phyloP scores from a whole-genome alignment of 768 basidiomycete genomes.

The Trametes maxima region DNA sequence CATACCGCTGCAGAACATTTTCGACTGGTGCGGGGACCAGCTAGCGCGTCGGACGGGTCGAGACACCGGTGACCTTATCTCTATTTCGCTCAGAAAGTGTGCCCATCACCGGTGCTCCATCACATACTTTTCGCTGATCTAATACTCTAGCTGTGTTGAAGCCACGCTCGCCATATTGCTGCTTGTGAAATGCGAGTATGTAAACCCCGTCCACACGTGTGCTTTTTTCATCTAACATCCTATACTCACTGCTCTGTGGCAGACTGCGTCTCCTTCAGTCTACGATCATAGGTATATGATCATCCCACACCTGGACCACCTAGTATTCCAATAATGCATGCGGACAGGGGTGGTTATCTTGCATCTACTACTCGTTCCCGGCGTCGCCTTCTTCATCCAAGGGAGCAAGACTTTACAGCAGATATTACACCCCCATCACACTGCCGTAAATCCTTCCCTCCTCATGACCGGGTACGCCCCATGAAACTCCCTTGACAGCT shows the following conservation, averaged over 20 bases:
- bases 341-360: slow-evolving; percentile 65
- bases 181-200: slow-evolving; percentile 64
- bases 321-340: background rate
- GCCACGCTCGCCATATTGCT: slow-evolving; percentile 70
- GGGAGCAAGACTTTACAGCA: slow-evolving; percentile 68
- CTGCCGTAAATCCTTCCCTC: slow-evolving; percentile 67
- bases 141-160: slow-evolving; percentile 57
- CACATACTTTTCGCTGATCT: background rate
- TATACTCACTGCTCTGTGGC: background rate
- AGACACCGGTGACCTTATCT: slow-evolving; percentile 63
- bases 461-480: slow-evolving; percentile 61
- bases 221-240: background rate
- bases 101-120: slow-evolving; percentile 12
- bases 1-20: slow-evolving; percentile 64
- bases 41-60: slow-evolving; percentile 54
- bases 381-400: slow-evolving; percentile 65
- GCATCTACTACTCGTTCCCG: slow-evolving; percentile 72
- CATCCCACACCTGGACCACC: background rate
- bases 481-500: background rate
- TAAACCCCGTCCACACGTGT: background rate
- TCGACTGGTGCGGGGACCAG: slow-evolving; percentile 65
- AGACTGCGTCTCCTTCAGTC: slow-evolving; percentile 68
- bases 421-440: slow-evolving; percentile 61
- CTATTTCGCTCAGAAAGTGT: slow-evolving; percentile 68
- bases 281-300: slow-evolving; percentile 59